Percentiles rank a stretch among this genome's conserved stretches.
These are phyloP conservation scores for Actinidia polygama DNA, from an alignment of 179 eudicot species.

Conservation along the genomic window DNA sequence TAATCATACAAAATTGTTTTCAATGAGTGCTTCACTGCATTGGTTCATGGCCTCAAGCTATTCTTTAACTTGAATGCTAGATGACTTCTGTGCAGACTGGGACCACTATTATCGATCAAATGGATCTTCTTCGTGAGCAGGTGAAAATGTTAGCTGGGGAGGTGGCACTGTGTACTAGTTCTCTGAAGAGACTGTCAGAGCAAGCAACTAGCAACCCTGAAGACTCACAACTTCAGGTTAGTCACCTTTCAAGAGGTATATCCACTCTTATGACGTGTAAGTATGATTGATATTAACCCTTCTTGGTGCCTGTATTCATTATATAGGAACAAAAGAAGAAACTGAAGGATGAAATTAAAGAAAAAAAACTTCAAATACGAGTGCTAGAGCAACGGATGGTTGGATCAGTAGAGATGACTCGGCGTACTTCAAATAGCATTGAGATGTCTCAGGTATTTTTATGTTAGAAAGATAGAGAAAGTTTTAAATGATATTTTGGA, in stretches of 20 bases:
- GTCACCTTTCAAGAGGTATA: too few species aligned
- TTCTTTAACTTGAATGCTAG: slow-evolving; percentile 12
- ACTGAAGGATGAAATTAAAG: slow-evolving; percentile 54
- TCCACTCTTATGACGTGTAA: neutral
- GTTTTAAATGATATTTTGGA: neutral
- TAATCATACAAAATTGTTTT: neutral
- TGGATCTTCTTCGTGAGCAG: slow-evolving; percentile 96
- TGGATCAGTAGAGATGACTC: slow-evolving; percentile 48
- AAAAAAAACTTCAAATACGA: slow-evolving; percentile 55
- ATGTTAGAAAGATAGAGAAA: neutral
- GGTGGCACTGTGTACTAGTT: slow-evolving; percentile 94
- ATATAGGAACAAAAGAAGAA: slow-evolving; percentile 44
- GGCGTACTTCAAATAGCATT: slow-evolving; percentile 32
- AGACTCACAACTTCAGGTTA: slow-evolving; percentile 75
- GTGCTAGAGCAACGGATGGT: slow-evolving; percentile 58
- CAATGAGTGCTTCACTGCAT: neutral
- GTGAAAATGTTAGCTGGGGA: slow-evolving; percentile 99
- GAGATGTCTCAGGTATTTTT: slow-evolving; percentile 57
- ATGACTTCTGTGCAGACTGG: slow-evolving; percentile 51
- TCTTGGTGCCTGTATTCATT: slow-evolving; percentile 18
- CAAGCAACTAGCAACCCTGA: slow-evolving; percentile 89
- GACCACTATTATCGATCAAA: slow-evolving; percentile 77
- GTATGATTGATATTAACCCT: neutral
- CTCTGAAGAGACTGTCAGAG: slow-evolving; percentile 90
- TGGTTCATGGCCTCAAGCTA: neutral